Base-by-base conservation (phyloP, 305 asterid genomes). In the Rubia tinctorum region DNA sequence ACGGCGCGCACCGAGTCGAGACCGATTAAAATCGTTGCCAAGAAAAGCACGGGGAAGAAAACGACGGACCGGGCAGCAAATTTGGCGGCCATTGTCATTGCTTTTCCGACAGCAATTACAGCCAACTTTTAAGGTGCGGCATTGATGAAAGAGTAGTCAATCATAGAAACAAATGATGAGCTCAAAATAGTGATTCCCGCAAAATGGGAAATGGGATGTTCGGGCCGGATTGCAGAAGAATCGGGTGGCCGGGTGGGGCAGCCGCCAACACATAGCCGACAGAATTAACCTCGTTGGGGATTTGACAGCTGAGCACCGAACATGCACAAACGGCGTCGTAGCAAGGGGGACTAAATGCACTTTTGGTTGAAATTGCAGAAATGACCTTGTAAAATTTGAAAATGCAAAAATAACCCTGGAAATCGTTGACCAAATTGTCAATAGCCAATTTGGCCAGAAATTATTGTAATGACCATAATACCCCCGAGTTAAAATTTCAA, bases 1-100 rank as follows among this genome's bases (percentile, higher is more conserved):
- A 78, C 75, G 27, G 88, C 85, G 44, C 85, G 22, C 20, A 78
- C 90, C 78, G 82, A 82, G 74, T 78, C 80, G 75, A 66, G 62
- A 74, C 87, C 69, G 83, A 79, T 78, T 55, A 84, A 77, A 84
- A 88, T 79, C 80, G 86, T 59, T n/a, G 66, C 75, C 43, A 69
- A 9, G 75, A 85, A 71, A 27, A 78, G 25, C 10, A 78, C 3
- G 40, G 71, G 72, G 61, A 73, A 9, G 55, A 77, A 13, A 67
- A 79, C 47, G 68, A 64, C 56, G 30, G 37, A 78, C 62, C 72
- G 81, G 78, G 61, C 73, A 73, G 63, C 79, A 76, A 67, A 78
- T 58, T 66, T 66, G 74, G 73, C 15, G 71, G 49, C 22, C 49
- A 70, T 71, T 81, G 71, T 82, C 96, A 85, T 88, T 81, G 85